Evolutionary conservation across 2,329 filamentous ascomycete genomes (phyloP), one percentile per base, ranked within the genome.

Genomic region (Pestalotiopsis sp.): DNA sequence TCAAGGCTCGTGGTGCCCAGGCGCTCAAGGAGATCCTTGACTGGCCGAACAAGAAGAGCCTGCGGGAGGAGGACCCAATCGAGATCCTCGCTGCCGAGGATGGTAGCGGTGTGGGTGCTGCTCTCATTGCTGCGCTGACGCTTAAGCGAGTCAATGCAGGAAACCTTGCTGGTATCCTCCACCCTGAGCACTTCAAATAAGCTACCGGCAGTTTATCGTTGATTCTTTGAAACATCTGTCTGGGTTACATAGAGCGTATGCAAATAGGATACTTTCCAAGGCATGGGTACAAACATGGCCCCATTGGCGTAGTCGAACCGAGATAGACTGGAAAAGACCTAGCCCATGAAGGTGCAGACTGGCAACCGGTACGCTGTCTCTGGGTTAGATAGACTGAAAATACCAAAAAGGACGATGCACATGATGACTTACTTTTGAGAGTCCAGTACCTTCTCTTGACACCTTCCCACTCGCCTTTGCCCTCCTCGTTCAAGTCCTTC

Each of bases 11-110:
- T 67, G 95, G 95, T 68, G 95, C 96, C 14, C 87, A 91, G 80
- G 96, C 96, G 36, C 88, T 99, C 66, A 91, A 93, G 67, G 96
- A 99, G 85, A 98, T 99, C 73, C 89, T 99, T 49, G 95, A 97
- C 85, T 98, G 95, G 95, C 90, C 92, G 2, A 89, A 87, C 67
- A 93, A 93, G 83, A 87, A 85, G 70, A 83, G 82, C 74, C 79
- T 86, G 64, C 91, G 91, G 80, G 92, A 93, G 76, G 91, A 94
- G 79, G 94, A 98, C 77, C 95, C 94, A 7, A 88, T 99, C 67
- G 91, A 95, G 83, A 90, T 98, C 73, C 82, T 95, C 73, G 92
- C 94, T 61, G 95, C 96, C 70, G 96, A 99, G 83, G 96, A 99
- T 80, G 96, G 96, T 72, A 95, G 92, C 73, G 96, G 95, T 88